Evolutionary conservation across 2,329 filamentous ascomycete genomes (phyloP), one percentile per base, ranked within the genome.

Genomic region (Talaromyces sp.): DNA sequence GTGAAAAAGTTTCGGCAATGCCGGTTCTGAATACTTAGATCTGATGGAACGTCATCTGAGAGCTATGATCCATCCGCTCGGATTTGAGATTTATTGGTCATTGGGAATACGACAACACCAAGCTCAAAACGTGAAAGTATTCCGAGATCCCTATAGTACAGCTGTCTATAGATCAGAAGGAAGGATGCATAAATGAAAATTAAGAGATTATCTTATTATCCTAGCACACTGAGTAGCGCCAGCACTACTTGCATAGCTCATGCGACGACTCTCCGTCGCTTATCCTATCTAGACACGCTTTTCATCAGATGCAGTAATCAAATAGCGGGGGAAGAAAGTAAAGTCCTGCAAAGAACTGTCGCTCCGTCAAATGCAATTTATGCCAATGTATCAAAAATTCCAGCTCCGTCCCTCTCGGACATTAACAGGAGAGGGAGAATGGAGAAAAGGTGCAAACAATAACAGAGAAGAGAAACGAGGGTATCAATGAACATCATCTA

Each of bases 401-500:
- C 54, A 58, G 43, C 31, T 60, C 45, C 27, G 8, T 33, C 5
- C 31, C 37, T 31, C 56, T 14, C 8, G 10, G 14, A 16, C 11
- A 52, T 41, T 37, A 49, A 19, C 9, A 49, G 22, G 8, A 64
- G 19, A 45, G 22, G 24, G 24, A 5, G 16, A 43, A 37, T 24
- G 22, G 9, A 49, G 22, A 58, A 45, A 41, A 47, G 22, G 19
- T 41, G 43, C 19, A 37, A 35, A 57, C 11, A 63, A 11, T 8
- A 37, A 22, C 24, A 43, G 14, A 43, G 16, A 57, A 43, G 24
- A 50, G n/a, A 60, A 61, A 45, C 37, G 54, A 59, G 59, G 59
- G 60, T 62, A 66, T 62, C 64, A 57, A 58, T 60, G 64, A 62
- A 62, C 64, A 54, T 62, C 43, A 31, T 54, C 39, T 58, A 49